These are phyloP conservation scores for Rhizoclosmatium globosum DNA, from an alignment of 192 early-diverging fungal genomes.

Conservation along the genomic window DNA sequence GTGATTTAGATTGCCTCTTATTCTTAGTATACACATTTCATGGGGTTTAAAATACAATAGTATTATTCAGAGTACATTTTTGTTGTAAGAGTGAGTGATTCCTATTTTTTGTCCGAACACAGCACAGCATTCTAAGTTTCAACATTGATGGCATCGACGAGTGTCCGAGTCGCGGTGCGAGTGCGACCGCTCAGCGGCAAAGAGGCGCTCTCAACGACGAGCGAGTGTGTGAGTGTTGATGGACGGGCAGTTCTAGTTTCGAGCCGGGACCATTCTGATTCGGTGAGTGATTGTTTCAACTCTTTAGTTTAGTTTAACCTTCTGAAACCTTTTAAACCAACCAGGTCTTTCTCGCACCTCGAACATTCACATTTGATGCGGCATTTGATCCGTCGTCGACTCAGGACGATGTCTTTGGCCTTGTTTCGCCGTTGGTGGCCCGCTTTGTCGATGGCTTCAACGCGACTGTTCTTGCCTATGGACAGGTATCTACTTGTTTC, in stretches of 20 bases:
- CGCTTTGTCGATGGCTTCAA: slow-evolving; percentile 67
- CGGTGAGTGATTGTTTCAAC: too few relatives aligned
- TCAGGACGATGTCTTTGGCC: slow-evolving; percentile 84
- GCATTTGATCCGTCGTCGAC: slow-evolving; percentile 76
- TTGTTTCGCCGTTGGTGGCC: slow-evolving; percentile 67
- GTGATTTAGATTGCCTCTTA: too few relatives aligned
- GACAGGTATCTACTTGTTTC: slow-evolving; percentile 58
- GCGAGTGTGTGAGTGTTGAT: slow-evolving; percentile 61
- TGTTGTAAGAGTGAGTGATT: too few relatives aligned
- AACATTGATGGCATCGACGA: slow-evolving; percentile 33
- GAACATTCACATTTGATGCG: slow-evolving; percentile 57
- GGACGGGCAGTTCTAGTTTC: slow-evolving; percentile 5
- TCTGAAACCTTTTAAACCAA: not conserved
- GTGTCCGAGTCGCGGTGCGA: slow-evolving; percentile 77
- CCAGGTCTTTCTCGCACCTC: slow-evolving; percentile 25
- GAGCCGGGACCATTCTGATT: too few relatives aligned
- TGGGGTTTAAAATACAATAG: too few relatives aligned
- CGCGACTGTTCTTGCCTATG: slow-evolving; percentile 63
- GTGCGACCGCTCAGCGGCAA: slow-evolving; percentile 80
- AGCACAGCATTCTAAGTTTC: too few relatives aligned
- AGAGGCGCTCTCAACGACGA: slow-evolving; percentile 65
- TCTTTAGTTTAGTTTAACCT: not conserved
- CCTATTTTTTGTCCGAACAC: too few relatives aligned
- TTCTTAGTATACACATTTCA: too few relatives aligned
- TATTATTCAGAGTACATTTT: too few relatives aligned